These are phyloP conservation scores for Hypomontagnella monticulosa DNA, from an alignment of 495 filamentous ascomycete genomes.

Conservation along the genomic window DNA sequence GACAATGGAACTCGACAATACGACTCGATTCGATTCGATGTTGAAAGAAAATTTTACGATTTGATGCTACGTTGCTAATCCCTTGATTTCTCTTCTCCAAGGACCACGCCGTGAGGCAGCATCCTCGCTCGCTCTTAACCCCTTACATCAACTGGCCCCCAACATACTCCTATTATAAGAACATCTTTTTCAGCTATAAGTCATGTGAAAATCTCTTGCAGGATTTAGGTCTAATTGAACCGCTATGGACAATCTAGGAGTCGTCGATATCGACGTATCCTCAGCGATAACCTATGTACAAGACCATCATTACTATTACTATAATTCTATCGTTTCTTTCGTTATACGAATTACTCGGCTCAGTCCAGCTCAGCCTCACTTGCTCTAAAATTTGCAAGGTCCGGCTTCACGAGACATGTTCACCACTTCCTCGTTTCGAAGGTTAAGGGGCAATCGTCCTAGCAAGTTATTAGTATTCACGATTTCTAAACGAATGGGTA, in stretches of 20 bases:
- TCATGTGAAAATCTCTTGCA: background rate
- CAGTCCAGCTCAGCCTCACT: conserved; percentile 6
- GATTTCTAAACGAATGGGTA: background rate
- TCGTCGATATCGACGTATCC: conserved; percentile 23
- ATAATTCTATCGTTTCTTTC: conserved; percentile 31
- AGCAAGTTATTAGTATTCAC: conserved; percentile 40
- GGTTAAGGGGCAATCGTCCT: conserved; percentile 74
- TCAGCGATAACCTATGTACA: conserved; percentile 43
- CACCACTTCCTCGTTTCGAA: conserved; percentile 63
- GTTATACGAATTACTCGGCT: conserved; percentile 6
- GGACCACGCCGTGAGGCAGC: no score
- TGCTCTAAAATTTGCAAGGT: background rate
- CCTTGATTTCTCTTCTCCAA: no score
- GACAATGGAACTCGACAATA: background rate
- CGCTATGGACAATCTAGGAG: conserved; percentile 27
- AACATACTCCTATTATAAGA: no score
- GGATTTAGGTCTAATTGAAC: conserved; percentile 28
- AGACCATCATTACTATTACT: conserved; percentile 46
- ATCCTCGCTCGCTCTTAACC: no score
- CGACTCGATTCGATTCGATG: background rate
- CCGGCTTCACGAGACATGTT: conserved; percentile 3
- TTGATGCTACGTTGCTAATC: background rate
- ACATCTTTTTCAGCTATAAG: background rate
- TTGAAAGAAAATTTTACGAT: background rate
- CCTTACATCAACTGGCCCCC: no score